Base-by-base conservation (phyloP, 2,329 filamentous ascomycete genomes). In the Stagonosporopsis rhizophila region DNA sequence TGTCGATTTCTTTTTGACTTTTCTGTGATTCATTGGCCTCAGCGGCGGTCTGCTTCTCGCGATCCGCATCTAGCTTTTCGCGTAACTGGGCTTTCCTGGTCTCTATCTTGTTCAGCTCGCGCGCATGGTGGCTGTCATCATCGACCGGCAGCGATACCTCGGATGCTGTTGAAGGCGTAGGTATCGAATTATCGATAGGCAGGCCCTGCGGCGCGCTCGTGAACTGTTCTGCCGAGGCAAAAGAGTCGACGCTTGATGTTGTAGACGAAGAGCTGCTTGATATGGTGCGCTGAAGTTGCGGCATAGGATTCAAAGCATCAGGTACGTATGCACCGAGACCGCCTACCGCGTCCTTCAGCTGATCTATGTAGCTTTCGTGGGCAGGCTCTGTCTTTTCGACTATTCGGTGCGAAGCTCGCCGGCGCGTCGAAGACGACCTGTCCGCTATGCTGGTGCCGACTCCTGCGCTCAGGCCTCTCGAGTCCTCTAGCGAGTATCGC, bases 101-200 rank as follows among this genome's bases (percentile, higher is more conserved):
- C 42, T 86, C 80, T 8, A 90, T 81, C 67, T 87, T 89, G 56
- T 80, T 78, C 3, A 92, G 80, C 63, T 90, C 87, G n/a, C 65
- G 64, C 58, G 85, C 73, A 2, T 71, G 64, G 5, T 51, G 59
- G 23, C 48, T 60, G 15, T 64, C 60, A 6, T 64, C 63, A 11
- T 35, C 14, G 7, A 66, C 45, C 15, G 65, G 49, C 2, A 69
- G 45, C 7, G 69, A 70, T 38, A 65, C 58, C 27, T 69, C 63
- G 5, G 73, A 71, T 5, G 54, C 42, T 2, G 63, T 66, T 5
- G 70, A 73, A 7, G 69, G 67, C 6, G 70, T 70, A 12, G 53
- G 61, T 45, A 62, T 69, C 50, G 58, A 63, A 48, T 53, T 58
- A 40, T 72, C 66, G 37, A 67, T 56, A 8, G 65, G 65, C 7